phyloP scores from a whole-genome alignment of 2,329 filamentous ascomycete genomes.

The Phyllachora maydis region DNA sequence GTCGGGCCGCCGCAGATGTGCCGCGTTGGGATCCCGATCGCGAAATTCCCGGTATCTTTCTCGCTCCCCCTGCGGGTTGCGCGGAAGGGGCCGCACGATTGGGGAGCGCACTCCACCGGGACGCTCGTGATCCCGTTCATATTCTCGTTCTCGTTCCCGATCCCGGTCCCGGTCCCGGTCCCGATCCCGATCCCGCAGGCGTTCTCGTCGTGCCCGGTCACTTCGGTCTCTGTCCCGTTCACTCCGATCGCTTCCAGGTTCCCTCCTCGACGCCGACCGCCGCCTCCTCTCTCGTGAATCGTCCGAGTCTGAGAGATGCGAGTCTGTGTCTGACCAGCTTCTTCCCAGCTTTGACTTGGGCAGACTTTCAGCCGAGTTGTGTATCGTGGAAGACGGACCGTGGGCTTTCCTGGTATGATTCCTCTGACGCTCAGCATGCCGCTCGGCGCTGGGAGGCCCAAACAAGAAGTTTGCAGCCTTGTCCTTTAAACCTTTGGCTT shows the following conservation, averaged over 20 bases:
- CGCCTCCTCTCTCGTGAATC: no score
- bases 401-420: not conserved
- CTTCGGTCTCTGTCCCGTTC: constrained; percentile 16
- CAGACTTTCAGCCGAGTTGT: constrained; percentile 16
- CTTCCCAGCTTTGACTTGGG: constrained; percentile 17
- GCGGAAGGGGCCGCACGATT: constrained; percentile 10
- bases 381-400: no score
- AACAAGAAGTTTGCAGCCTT: no score
- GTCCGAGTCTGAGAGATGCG: no score
- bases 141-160: constrained; percentile 15
- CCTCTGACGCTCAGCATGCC: constrained; percentile 1
- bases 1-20: constrained; percentile 17
- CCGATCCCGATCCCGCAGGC: constrained; percentile 12
- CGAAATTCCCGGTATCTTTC: constrained; percentile 9
- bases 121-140: constrained; percentile 17
- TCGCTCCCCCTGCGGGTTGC: constrained; percentile 6
- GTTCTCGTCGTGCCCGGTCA: no score
- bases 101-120: constrained; percentile 15
- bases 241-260: constrained; percentile 4
- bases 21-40: constrained; percentile 7
- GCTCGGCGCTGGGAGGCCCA: no score
- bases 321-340: constrained; percentile 15
- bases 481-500: no score
- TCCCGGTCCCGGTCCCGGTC: constrained; percentile 14
- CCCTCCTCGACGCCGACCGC: no score